Evolutionary conservation across 2,329 filamentous ascomycete species (phyloP), one percentile per base, ranked within the genome.

Genomic region (Colletotrichum sp.): DNA sequence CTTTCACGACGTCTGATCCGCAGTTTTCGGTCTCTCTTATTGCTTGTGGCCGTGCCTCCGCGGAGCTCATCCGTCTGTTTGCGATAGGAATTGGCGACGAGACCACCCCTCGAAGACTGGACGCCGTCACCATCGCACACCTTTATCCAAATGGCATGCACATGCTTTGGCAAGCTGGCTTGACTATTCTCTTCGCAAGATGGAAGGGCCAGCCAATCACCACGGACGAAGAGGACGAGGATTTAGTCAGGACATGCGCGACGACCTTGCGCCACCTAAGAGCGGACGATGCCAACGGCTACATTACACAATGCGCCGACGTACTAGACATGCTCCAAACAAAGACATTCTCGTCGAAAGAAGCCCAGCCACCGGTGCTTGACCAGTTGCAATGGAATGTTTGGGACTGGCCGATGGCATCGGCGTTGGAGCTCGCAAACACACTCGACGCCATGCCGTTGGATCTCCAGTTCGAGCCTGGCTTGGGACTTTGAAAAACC

Each of bases 341-440:
- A 18, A 80, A 80, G 70, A 78, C 78, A 1, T 80, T 80, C 32
- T 77, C 77, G 7, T 65, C 74, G 7, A 30, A 74, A 16, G 67
- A 76, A 28, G 32, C 64, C 3, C 57, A 70, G 7, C 72, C 69
- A n/a, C 64, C 70, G 6, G 52, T 39, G 16, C 21, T 75, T 2
- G 78, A 80, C 6, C 77, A 79, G 36, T 66, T 80, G 14, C 80
- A 80, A 13, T 81, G 78, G 78, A 81, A 81, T 24, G 73, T 81
- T 16, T 81, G 79, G 80, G 78, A 81, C 10, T 81, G 79, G 80
- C 80, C 80, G 1, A 79, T 81, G 74, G 80, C 73, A 21, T 81
- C 80, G 7, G 79, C 78, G 2, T 32, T 81, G 48, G 79, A 81
- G 39, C 78, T 81, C 10, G 74, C 78, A 16, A 81, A 81, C 32